Evolutionary conservation across 73 alveolate genomes (phyloP).

Genomic region (Tetrahymena elliotti): DNA sequence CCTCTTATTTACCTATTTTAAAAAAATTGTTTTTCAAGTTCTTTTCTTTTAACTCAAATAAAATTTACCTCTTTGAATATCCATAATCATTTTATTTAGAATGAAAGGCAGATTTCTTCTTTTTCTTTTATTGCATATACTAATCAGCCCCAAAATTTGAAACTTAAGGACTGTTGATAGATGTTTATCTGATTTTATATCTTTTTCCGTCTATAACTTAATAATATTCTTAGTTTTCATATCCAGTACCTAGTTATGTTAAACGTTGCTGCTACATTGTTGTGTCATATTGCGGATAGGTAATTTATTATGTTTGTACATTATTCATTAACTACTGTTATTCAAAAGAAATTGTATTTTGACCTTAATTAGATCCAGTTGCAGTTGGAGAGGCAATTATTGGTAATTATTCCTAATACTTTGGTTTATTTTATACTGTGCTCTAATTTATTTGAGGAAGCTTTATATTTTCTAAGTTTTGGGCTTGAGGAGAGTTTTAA

Average conservation of each 20-base stretch:
- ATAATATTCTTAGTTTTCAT: not conserved
- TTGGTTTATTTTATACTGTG: not conserved
- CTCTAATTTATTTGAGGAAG: not conserved
- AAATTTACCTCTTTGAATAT: not conserved
- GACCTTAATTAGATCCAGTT: not conserved
- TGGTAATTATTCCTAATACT: not conserved
- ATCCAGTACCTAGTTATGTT: not conserved
- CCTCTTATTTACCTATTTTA: not conserved
- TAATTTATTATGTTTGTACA: not conserved
- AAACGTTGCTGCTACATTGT: not conserved
- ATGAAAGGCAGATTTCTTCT: not conserved
- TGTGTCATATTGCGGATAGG: not conserved
- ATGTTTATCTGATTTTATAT: not conserved
- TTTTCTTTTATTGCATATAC: not conserved
- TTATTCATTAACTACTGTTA: no score
- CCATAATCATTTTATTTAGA: not conserved
- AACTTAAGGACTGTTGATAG: not conserved
- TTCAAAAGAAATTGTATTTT: not conserved
- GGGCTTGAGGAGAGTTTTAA: not conserved
- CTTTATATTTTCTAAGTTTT: not conserved
- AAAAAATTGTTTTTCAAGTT: no score
- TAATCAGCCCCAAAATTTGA: not conserved
- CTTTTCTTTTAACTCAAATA: not conserved
- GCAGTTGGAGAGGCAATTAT: not conserved
- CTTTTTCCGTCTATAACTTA: not conserved